Base-by-base conservation (phyloP, 1,139 yeast genomes). In the Geotrichum aggregatum region DNA sequence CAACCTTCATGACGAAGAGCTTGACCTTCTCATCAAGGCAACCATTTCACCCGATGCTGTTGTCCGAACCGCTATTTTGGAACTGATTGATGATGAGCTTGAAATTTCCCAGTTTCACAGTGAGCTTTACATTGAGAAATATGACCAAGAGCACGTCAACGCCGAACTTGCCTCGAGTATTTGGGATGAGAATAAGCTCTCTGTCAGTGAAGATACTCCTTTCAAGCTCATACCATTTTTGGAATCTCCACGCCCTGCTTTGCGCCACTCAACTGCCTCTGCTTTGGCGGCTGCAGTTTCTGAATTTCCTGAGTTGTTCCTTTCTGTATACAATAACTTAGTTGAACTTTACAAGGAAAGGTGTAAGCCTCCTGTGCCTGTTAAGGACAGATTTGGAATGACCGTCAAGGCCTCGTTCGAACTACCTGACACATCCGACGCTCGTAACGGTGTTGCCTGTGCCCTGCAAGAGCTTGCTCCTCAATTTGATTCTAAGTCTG, bases 11-110 rank as follows among this genome's bases (percentile, higher is more conserved):
- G 67, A 70, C 1, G 66, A 62, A 1, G 98, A 92, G 66, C 71
- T 89, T 58, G 63, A 71, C 21, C 70, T 84, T 13, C 70, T 91
- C 47, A 71, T 88, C 43, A 70, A 74, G n/a, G 80, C 79, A 44
- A 66, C 86, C 14, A 68, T 86, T 34, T 75, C 85, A 0, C 77
- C 87, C 0, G 84, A 83, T 55, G 70, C 74, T 5, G 85, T 86
- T 69, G 94, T 89, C 8, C 82, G 95, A 59, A 76, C 82, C 10
- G 78, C 95, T 1, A 78, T 91, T 41, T 74, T 94, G 58, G 97
- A 92, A 66, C 84, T 84, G 8, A 68, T 94, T 44, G 98, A 92
- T 65, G 79, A 87, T 50, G 97, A 92, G 63, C 84, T 89, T 61
- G 96, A 89, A 57, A 70, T 92, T n/a, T 76, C 80, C 0, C 70